Percentiles rank a stretch among this genome's conserved stretches.
These are phyloP conservation scores for Calonectria pseudoturangicola DNA, from an alignment of 2,329 filamentous ascomycete species.

Conservation along the genomic window DNA sequence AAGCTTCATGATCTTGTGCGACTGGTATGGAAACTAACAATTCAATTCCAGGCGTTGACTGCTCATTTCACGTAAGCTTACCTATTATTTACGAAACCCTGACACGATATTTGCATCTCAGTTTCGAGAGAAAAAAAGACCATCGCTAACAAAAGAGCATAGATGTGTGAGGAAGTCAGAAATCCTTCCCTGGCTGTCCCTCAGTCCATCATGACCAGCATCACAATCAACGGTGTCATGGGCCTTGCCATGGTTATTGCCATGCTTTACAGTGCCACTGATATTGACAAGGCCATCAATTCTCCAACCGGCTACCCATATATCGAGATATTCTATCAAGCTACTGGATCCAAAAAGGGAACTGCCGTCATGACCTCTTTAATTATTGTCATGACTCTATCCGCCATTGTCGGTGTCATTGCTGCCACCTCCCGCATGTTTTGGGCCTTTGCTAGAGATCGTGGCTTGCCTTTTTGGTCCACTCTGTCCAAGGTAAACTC, in stretches of 20 bases:
- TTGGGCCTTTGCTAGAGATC: constrained; percentile 49
- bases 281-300: constrained; percentile 48
- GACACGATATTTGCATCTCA: not conserved
- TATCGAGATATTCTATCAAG: constrained; percentile 52
- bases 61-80: constrained; percentile 49
- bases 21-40: constrained; percentile 14
- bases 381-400: constrained; percentile 49
- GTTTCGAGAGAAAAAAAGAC: accelerated
- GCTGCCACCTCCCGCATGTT: constrained; percentile 52
- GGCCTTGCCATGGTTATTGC: constrained; percentile 52
- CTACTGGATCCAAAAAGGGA: constrained; percentile 46
- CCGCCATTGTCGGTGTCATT: constrained; percentile 51
- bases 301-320: constrained; percentile 49
- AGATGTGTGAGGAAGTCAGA: constrained; percentile 52
- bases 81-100: not conserved
- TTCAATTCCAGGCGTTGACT: constrained; percentile 44
- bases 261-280: constrained; percentile 50
- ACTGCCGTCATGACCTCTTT: constrained; percentile 47
- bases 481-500: constrained; percentile 43
- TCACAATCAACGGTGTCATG: constrained; percentile 46
- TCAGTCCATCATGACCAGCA: constrained; percentile 50
- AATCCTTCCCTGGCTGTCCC: constrained; percentile 50
- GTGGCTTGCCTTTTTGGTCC: constrained; percentile 47
- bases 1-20: not conserved
- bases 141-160: not conserved